Conservation (phyloP, 2,329 filamentous ascomycete species). For the Alternaria ventricosa region DNA sequence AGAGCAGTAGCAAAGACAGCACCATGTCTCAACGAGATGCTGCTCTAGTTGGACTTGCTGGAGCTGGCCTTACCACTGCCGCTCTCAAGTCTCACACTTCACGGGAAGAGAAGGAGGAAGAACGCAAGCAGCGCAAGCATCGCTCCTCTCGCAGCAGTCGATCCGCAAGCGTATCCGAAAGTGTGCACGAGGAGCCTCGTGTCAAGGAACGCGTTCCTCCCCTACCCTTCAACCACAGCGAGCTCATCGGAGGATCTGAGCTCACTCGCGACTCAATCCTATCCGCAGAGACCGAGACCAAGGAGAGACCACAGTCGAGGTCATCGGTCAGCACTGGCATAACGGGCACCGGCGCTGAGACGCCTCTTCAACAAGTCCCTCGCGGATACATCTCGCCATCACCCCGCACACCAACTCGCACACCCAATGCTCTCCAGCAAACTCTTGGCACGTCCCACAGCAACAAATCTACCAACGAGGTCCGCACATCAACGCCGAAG, state of each 20-base stretch:
- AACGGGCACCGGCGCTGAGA: constrained; percentile 53
- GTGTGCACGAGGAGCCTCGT: constrained; percentile 58
- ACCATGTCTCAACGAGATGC: constrained; percentile 57
- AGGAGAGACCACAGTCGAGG: constrained; percentile 61
- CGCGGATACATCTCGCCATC: constrained; percentile 66
- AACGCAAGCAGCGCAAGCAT: constrained; percentile 53
- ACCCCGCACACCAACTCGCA: constrained; percentile 69
- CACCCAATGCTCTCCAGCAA: constrained; percentile 61
- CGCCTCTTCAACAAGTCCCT: constrained; percentile 67
- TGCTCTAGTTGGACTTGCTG: constrained; percentile 61
- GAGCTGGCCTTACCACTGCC: constrained; percentile 66
- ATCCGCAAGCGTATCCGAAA: constrained; percentile 61
- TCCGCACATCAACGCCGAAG: constrained; percentile 54
- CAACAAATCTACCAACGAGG: constrained; percentile 60
- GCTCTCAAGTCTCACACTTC: constrained; percentile 70
- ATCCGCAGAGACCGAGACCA: constrained; percentile 74
- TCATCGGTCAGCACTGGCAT: constrained; percentile 61
- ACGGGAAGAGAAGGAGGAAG: constrained; percentile 56
- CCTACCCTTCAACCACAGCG: constrained; percentile 83
- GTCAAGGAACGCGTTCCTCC: constrained; percentile 67
- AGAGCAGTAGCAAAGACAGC: constrained; percentile 57
- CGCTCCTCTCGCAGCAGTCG: constrained; percentile 59
- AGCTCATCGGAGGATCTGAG: constrained; percentile 78
- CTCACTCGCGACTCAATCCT: constrained; percentile 86
- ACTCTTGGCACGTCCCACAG: constrained; percentile 72